Percentiles rank a stretch among this genome's conserved stretches.
Conservation (phyloP, 2,329 filamentous ascomycete genomes). For the Fusarium clavum region DNA sequence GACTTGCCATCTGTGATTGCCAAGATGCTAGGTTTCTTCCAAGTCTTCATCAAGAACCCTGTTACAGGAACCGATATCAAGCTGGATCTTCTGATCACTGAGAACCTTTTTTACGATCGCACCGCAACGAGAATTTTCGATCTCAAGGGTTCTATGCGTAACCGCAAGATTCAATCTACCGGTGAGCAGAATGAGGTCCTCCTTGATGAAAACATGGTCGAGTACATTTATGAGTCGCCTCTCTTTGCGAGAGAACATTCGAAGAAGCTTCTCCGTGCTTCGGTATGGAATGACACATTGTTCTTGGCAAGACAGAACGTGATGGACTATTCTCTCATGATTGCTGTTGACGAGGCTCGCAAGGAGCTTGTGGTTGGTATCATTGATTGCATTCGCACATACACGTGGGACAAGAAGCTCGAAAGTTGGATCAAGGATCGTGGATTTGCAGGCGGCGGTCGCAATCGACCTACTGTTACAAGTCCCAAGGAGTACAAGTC, state of each 20-base stretch:
- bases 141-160: constrained; percentile 97
- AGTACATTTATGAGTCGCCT: constrained; percentile 98
- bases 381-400: constrained; percentile 97
- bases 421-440: constrained; percentile 99
- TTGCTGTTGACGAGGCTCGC: constrained; percentile 89
- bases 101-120: constrained; percentile 97
- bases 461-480: constrained; percentile 92
- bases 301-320: constrained; percentile 96
- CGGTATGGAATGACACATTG: constrained; percentile 97
- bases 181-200: constrained; percentile 97
- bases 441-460: constrained; percentile 79
- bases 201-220: constrained; percentile 98
- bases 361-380: constrained; percentile 97
- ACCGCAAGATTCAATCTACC: constrained; percentile 95
- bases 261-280: constrained; percentile 90
- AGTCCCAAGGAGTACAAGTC: constrained; percentile 98
- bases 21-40: constrained; percentile 99
- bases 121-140: constrained; percentile 91
- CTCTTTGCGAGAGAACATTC: constrained; percentile 96
- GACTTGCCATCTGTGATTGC: constrained; percentile 96
- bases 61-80: constrained; percentile 92
- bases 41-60: constrained; percentile 96
- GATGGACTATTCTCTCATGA: constrained; percentile 99
- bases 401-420: constrained; percentile 99
- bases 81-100: constrained; percentile 93